Evolutionary conservation across 1,139 yeast genomes (phyloP), one percentile per base, ranked within the genome.

Genomic region (Diutina pseudorugosa): DNA sequence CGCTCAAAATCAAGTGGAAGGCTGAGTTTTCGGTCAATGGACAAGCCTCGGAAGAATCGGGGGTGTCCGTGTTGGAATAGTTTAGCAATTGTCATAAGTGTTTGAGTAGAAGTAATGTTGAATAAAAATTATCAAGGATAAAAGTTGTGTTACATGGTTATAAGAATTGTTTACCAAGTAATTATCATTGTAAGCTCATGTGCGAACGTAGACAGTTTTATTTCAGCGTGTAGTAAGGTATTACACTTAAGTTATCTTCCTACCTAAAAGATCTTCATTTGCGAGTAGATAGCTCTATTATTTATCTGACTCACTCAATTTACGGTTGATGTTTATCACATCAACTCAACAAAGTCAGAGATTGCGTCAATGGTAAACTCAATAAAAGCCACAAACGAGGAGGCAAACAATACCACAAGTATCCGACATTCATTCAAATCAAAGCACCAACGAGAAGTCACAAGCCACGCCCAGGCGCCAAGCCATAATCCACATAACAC

Each of bases 1-100:
- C 76, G 21, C 73, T 88, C 59, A 90, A 88, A 67, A 73, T 91
- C 55, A 85, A 90, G 65, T 91, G 95, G 94, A 88, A 85, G 65
- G 77, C 80, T 33, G 79, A 79, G 55, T 90, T 82, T 62, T 61
- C 61, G 16, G 62, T 75, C 7, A 77, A 76, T 52, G 82, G 81
- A 14, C 62, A 66, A 16, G 64, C 66, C 12, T 66, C 66, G 41
- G 83, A 78, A 60, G 86, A 80, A 57, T 73, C 80, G 16, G 87
- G 88, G 16, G 80, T 83, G 20, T 65, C 67, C 53, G 65, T 65
- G 20, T 65, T 72, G 55, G 58, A 45, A 16, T 45, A 43, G 23
- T 2, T 4, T n/a, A 41, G 42, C 21, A 19, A 16, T 14, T 14
- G 36, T 30, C n/a, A 14, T 30, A 30, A 11, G 36, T 30, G n/a